A percentile compares a stretch with the other conserved stretches of the same genome.
phyloP scores from a whole-genome alignment of 345 rosid genomes.

The Camelina neglecta region DNA sequence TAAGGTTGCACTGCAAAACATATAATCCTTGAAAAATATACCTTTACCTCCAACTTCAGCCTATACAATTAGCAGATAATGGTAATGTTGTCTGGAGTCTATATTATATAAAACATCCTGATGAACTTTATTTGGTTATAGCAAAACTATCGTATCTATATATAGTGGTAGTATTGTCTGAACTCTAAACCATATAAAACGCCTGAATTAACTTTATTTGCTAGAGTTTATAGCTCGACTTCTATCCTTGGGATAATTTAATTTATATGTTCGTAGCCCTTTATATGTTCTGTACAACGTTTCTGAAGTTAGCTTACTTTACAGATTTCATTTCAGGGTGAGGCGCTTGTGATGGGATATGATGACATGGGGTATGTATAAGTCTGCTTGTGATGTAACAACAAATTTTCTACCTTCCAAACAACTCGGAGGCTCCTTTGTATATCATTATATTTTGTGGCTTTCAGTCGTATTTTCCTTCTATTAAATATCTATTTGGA shows the following conservation, averaged over 20 bases:
- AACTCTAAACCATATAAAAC: background rate
- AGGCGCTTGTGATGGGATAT: constrained; percentile 98
- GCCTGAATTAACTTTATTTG: constrained; percentile 5
- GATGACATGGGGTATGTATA: constrained; percentile 94
- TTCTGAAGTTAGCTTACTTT: constrained; percentile 23
- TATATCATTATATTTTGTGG: constrained; percentile 14
- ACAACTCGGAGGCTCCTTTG: constrained; percentile 1
- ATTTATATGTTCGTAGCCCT: background rate
- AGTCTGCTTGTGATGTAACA: constrained; percentile 7
- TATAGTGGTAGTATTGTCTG: background rate
- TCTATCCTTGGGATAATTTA: background rate
- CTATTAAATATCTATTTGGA: constrained; percentile 10
- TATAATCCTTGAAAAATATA: background rate
- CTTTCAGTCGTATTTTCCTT: constrained; percentile 21
- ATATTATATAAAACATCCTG: background rate
- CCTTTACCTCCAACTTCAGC: constrained; percentile 1
- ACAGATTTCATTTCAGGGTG: constrained; percentile 71
- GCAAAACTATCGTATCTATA: background rate
- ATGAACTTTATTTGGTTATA: background rate
- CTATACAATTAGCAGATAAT: background rate
- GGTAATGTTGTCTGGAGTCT: background rate
- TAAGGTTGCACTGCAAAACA: background rate
- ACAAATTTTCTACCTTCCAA: constrained; percentile 2
- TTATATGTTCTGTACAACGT: background rate
- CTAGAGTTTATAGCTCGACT: background rate